Percentiles rank a stretch among this genome's conserved stretches.
Evolutionary conservation across 2,329 filamentous ascomycete genomes (phyloP).

Genomic region (Lachnellula arida): DNA sequence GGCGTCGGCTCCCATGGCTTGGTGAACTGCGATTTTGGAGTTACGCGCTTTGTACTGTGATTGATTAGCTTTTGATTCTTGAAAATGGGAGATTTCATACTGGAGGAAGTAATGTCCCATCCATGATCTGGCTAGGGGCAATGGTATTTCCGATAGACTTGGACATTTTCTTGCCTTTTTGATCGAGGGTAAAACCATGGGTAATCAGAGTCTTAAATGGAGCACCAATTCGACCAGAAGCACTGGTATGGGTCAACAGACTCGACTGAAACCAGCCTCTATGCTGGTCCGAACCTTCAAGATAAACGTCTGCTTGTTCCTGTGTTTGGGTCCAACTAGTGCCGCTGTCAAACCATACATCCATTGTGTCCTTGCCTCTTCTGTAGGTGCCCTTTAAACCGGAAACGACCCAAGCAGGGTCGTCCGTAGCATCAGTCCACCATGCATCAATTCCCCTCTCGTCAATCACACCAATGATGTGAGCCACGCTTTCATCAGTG

Average conservation of each 20-base stretch:
- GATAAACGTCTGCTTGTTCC: slow-evolving; percentile 72
- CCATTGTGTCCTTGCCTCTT: slow-evolving; percentile 92
- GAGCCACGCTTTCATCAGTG: slow-evolving; percentile 70
- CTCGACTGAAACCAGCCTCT: slow-evolving; percentile 98
- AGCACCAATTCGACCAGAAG: slow-evolving; percentile 41
- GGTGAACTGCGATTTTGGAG: slow-evolving; percentile 43
- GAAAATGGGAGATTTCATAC: slow-evolving; percentile 29
- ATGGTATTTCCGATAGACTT: slow-evolving; percentile 93
- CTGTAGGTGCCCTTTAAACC: slow-evolving; percentile 58
- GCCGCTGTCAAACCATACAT: slow-evolving; percentile 98
- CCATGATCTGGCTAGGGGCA: slow-evolving; percentile 75
- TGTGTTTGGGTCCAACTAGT: slow-evolving; percentile 74
- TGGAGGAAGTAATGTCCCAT: slow-evolving; percentile 71
- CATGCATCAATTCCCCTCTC: slow-evolving; percentile 83
- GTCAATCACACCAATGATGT: slow-evolving; percentile 76
- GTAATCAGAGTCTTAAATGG: slow-evolving; percentile 91
- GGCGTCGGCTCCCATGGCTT: slow-evolving; percentile 78
- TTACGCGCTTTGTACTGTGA: slow-evolving; percentile 44
- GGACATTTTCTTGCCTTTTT: slow-evolving; percentile 94
- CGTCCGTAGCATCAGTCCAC: slow-evolving; percentile 80
- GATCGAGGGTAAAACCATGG: slow-evolving; percentile 90
- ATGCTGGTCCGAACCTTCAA: slow-evolving; percentile 94
- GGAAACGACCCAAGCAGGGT: slow-evolving; percentile 70
- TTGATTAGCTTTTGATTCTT: neutral
- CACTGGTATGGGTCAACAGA: slow-evolving; percentile 69